Evolutionary conservation across 768 basidiomycete genomes (phyloP).

Genomic region (Tylopilus felleus): DNA sequence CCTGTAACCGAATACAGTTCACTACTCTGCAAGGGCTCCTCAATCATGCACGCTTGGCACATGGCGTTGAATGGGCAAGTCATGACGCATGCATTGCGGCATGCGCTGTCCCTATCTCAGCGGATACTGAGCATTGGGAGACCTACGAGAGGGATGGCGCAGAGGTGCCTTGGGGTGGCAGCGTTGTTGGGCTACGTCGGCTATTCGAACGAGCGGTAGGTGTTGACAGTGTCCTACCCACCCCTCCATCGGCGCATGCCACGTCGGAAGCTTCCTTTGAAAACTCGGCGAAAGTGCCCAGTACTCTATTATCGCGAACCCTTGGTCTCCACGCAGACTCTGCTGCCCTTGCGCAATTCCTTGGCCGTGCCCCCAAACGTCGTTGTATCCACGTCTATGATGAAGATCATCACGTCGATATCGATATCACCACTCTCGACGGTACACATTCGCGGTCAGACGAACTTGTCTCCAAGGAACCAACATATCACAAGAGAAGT

Average conservation of each 20-base stretch:
- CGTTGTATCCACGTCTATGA: slow-evolving; percentile 39
- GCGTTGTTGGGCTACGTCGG: slow-evolving; percentile 43
- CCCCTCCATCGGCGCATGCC: background rate
- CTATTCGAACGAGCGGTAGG: slow-evolving; percentile 53
- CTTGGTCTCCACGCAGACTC: slow-evolving; percentile 51
- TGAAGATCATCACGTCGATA: slow-evolving; percentile 34
- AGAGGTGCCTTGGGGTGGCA: slow-evolving; percentile 31
- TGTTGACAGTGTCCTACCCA: slow-evolving; percentile 23
- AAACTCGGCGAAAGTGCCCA: slow-evolving; percentile 17
- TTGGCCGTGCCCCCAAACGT: slow-evolving; percentile 42
- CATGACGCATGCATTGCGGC: slow-evolving; percentile 50
- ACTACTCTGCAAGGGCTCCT: slow-evolving; percentile 50
- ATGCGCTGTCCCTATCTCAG: slow-evolving; percentile 38
- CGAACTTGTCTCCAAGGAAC: background rate
- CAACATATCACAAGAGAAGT: slow-evolving; percentile 1
- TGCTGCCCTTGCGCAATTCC: slow-evolving; percentile 48
- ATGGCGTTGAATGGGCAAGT: slow-evolving; percentile 45
- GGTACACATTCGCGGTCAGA: background rate
- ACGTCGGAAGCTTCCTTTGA: slow-evolving; percentile 3
- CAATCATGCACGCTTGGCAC: slow-evolving; percentile 50
- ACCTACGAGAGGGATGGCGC: slow-evolving; percentile 39
- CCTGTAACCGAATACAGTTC: slow-evolving; percentile 45
- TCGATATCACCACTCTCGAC: slow-evolving; percentile 33
- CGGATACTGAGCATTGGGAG: slow-evolving; percentile 33
- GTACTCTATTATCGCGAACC: slow-evolving; percentile 43